phyloP scores from a whole-genome alignment of 208 protist species.

The Eutreptiella sp. region DNA sequence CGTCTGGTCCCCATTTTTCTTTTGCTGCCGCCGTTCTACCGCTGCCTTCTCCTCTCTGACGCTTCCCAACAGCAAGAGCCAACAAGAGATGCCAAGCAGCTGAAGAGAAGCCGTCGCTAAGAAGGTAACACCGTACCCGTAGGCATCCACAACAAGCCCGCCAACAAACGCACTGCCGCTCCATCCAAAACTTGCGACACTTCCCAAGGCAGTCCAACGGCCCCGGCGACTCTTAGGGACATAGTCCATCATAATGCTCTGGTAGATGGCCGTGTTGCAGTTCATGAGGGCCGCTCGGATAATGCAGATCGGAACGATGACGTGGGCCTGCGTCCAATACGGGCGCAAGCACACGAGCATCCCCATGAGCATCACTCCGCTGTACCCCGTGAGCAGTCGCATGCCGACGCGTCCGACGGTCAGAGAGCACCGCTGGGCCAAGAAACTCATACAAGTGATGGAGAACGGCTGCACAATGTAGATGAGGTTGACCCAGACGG shows the following conservation, averaged over 20 bases:
- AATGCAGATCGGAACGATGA: constrained; percentile 9
- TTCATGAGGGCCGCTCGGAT: constrained; percentile 24
- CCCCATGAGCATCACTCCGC: constrained; percentile 8
- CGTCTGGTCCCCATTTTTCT: too few relatives aligned
- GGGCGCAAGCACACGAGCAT: background rate
- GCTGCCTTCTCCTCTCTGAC: too few relatives aligned
- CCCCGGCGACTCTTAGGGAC: constrained; percentile 18
- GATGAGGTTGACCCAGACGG: background rate
- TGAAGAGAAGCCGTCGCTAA: background rate
- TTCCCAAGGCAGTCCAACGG: background rate
- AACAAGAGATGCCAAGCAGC: background rate
- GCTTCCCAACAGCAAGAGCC: too few relatives aligned
- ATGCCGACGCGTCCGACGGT: constrained; percentile 10
- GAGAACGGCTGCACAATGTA: background rate
- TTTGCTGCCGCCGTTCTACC: too few relatives aligned
- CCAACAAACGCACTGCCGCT: constrained; percentile 3
- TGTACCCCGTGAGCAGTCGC: too few relatives aligned
- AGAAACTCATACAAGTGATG: background rate
- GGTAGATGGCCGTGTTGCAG: constrained; percentile 8
- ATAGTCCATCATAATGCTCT: constrained; percentile 28
- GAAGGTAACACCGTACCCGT: constrained; percentile 2
- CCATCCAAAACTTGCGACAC: background rate
- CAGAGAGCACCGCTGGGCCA: background rate
- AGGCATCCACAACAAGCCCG: background rate
- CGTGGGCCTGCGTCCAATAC: background rate